Percentiles rank a stretch among this genome's conserved stretches.
phyloP scores from a whole-genome alignment of 2,329 filamentous ascomycete species.

The Cladosporium oxysporum region DNA sequence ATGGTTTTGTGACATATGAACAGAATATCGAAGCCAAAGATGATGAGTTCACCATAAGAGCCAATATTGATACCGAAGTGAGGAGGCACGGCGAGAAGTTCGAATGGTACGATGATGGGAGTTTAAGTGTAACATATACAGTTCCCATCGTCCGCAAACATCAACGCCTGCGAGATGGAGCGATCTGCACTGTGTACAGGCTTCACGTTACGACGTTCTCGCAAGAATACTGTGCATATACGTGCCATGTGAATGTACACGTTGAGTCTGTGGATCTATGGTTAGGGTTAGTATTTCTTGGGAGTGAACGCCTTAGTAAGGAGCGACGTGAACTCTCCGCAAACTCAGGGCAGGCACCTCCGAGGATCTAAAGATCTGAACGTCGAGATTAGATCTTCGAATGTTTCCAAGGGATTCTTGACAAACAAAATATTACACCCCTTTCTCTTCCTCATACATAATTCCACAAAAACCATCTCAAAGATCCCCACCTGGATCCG shows the following conservation, averaged over 20 bases:
- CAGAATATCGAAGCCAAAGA: background rate
- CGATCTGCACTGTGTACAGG: fast-evolving
- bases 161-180: background rate
- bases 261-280: background rate
- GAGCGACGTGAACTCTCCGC: background rate
- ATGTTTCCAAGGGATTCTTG: background rate
- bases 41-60: background rate
- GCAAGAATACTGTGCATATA: background rate
- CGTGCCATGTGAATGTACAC: background rate
- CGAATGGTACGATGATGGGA: slow-evolving; percentile 8
- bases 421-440: slow-evolving; percentile 1
- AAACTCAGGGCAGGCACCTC: background rate
- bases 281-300: background rate
- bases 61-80: background rate
- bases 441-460: background rate
- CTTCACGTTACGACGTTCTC: background rate
- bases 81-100: background rate
- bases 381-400: slow-evolving; percentile 1
- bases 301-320: too few relatives aligned
- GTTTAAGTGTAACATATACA: background rate
- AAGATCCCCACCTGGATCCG: background rate
- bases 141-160: slow-evolving; percentile 9
- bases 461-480: background rate
- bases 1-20: slow-evolving; percentile 2
- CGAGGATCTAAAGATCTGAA: slow-evolving; percentile 8